Evolutionary conservation across 2,329 filamentous ascomycete species (phyloP).

Genomic region (Exserohilum turcica): DNA sequence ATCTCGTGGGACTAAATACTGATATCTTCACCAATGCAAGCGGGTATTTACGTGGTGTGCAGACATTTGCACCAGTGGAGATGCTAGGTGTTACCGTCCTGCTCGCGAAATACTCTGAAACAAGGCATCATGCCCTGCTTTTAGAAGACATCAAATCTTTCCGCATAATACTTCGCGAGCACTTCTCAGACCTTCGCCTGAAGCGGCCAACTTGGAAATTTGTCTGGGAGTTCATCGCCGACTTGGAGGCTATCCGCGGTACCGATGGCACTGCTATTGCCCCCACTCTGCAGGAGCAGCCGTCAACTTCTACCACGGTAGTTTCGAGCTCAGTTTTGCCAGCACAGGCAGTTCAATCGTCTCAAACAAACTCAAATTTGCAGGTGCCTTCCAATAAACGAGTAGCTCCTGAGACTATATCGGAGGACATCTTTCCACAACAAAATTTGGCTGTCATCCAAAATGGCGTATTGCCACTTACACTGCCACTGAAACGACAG

Average conservation of each 20-base stretch:
- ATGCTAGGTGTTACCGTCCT: conserved; percentile 43
- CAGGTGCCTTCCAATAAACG: neutral
- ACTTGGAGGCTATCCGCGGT: conserved; percentile 34
- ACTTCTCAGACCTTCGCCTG: conserved; percentile 38
- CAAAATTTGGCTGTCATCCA: conserved; percentile 2
- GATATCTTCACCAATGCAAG: conserved; percentile 39
- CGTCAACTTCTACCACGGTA: neutral
- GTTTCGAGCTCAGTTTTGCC: neutral
- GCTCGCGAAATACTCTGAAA: conserved; percentile 40
- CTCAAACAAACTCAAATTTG: neutral
- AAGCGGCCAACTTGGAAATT: conserved; percentile 35
- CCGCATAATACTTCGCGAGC: conserved; percentile 31
- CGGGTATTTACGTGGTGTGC: conserved; percentile 29
- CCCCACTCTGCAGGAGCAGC: conserved; percentile 4
- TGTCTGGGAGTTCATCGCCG: conserved; percentile 40
- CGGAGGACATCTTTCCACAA: neutral
- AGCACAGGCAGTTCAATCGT: neutral
- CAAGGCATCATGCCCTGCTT: conserved; percentile 33
- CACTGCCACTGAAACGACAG: conserved; percentile 20
- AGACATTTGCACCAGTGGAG: conserved; percentile 47
- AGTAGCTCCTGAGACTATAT: neutral
- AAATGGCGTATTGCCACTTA: neutral
- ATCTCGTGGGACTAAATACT: conserved; percentile 33
- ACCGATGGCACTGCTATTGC: conserved; percentile 28
- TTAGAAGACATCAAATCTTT: conserved; percentile 39